Percentiles rank a stretch among this genome's conserved stretches.
Conservation (phyloP, 2,329 filamentous ascomycete genomes). For the Biscogniauxia mediterranea region DNA sequence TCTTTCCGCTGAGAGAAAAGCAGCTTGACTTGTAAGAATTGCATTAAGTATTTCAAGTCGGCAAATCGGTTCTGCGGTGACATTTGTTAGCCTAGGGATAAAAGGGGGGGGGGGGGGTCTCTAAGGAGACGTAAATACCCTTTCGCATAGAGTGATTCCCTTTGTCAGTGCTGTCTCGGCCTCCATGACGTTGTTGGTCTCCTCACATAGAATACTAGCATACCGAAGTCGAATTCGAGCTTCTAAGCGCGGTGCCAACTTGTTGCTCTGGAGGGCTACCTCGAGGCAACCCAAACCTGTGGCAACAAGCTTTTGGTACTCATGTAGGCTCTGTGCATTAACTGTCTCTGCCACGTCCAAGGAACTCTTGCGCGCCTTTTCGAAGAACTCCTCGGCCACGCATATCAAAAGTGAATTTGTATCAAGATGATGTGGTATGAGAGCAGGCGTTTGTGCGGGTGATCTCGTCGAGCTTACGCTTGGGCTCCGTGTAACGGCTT, state of each 20-base stretch:
- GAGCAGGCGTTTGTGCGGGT: constrained; percentile 32
- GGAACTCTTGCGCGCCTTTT: constrained; percentile 59
- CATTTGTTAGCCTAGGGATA: constrained; percentile 26
- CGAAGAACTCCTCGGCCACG: constrained; percentile 75
- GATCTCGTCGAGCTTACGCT: constrained; percentile 35
- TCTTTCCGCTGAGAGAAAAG: constrained; percentile 65
- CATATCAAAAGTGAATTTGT: constrained; percentile 61
- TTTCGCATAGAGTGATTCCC: constrained; percentile 67
- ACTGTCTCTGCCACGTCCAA: constrained; percentile 48
- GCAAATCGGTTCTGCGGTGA: constrained; percentile 48
- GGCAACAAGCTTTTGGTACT: constrained; percentile 70
- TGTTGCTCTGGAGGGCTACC: constrained; percentile 60
- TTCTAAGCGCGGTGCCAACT: constrained; percentile 63
- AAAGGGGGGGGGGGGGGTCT: not conserved
- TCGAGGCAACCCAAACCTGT: constrained; percentile 73
- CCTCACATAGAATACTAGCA: constrained; percentile 67
- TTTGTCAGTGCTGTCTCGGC: constrained; percentile 71
- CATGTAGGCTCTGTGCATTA: constrained; percentile 51
- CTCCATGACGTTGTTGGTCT: constrained; percentile 73
- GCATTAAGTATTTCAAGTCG: constrained; percentile 75
- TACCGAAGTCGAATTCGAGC: constrained; percentile 69
- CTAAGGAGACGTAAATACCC: constrained; percentile 40
- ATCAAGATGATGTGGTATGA: constrained; percentile 47
- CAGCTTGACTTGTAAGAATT: constrained; percentile 69
- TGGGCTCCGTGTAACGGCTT: constrained; percentile 30